Percentiles rank a stretch among this genome's conserved stretches.
These are phyloP conservation scores for Candida parachauliodes DNA, from an alignment of 805 yeast genomes.

Conservation along the genomic window DNA sequence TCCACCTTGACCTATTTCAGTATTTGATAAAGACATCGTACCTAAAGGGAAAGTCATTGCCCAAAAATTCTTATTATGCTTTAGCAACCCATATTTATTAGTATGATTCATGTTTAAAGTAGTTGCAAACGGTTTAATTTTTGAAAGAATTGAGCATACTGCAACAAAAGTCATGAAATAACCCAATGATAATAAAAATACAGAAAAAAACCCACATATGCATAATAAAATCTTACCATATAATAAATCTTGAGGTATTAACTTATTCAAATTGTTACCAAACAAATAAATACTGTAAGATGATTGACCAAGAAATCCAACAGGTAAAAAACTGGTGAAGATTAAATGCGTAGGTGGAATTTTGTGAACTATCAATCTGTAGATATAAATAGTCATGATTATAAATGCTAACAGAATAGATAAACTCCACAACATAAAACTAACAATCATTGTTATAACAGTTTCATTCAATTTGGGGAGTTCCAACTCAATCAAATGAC, in stretches of 20 bases:
- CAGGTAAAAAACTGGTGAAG: slow-evolving; percentile 70
- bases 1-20: slow-evolving; percentile 46
- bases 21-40: slow-evolving; percentile 64
- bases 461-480: slow-evolving; percentile 43
- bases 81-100: slow-evolving; percentile 18
- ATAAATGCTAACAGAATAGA: slow-evolving; percentile 62
- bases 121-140: slow-evolving; percentile 31
- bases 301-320: slow-evolving; percentile 88
- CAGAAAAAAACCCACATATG: slow-evolving; percentile 31
- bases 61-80: slow-evolving; percentile 41
- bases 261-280: slow-evolving; percentile 37
- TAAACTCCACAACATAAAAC: slow-evolving; percentile 63
- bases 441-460: slow-evolving; percentile 49
- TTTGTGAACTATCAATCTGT: slow-evolving; percentile 56
- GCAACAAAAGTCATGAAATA: slow-evolving; percentile 45
- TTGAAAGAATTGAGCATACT: slow-evolving; percentile 38
- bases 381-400: slow-evolving; percentile 52
- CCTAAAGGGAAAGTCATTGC: slow-evolving; percentile 89
- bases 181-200: slow-evolving; percentile 53
- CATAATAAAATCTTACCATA: slow-evolving; percentile 14
- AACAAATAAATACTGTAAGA: slow-evolving; percentile 60
- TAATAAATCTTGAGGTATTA: slow-evolving; percentile 12
- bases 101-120: slow-evolving; percentile 20
- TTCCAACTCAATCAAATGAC: slow-evolving; percentile 48
- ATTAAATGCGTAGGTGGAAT: slow-evolving; percentile 53